phyloP scores from a whole-genome alignment of 208 protist genomes.

The Balamuthia mandrillaris region DNA sequence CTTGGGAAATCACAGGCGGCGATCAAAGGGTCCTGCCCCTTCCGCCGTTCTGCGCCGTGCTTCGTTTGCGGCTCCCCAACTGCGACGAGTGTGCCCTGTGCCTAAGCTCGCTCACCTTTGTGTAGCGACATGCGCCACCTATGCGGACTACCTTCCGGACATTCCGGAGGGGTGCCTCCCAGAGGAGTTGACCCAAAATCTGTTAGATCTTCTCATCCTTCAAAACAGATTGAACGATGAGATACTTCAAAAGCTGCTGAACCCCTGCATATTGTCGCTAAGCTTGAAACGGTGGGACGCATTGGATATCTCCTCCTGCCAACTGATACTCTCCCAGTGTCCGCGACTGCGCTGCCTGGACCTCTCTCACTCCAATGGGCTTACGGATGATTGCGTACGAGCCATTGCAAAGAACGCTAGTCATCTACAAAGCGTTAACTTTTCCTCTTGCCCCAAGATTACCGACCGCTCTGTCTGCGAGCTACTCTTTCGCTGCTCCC shows the following conservation, averaged over 20 bases:
- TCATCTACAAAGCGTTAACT: neutral
- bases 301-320: neutral
- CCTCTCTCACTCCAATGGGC: neutral
- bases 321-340: neutral
- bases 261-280: neutral
- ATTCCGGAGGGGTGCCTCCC: conserved; percentile 8
- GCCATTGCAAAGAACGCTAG: neutral
- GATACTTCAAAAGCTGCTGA: neutral
- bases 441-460: neutral
- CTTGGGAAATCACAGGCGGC: neutral
- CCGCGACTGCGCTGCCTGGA: neutral
- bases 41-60: too few relatives aligned
- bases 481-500: too few relatives aligned
- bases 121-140: neutral
- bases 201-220: conserved; percentile 1
- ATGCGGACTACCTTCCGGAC: conserved; percentile 19
- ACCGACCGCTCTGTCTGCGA: neutral
- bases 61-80: neutral
- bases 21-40: neutral
- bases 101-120: neutral
- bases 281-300: neutral
- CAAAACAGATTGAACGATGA: neutral
- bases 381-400: neutral
- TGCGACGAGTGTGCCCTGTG: neutral
- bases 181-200: neutral